These are phyloP conservation scores for Pythium guiyangense DNA, from an alignment of 352 stramenopile species.

Conservation along the genomic window DNA sequence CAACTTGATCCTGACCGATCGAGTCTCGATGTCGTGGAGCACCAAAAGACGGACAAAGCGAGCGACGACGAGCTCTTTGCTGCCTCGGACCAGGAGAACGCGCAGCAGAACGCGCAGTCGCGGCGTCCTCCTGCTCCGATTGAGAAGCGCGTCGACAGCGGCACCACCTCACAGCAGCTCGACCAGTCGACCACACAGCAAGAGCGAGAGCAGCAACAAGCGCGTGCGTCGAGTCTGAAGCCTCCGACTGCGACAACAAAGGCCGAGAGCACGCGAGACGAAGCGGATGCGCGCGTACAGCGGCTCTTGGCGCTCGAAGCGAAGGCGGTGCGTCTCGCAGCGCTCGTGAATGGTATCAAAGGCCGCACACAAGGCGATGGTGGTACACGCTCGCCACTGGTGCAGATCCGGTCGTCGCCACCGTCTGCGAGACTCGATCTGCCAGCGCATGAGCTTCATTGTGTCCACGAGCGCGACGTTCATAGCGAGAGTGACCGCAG, in stretches of 20 bases:
- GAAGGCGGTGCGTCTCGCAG: slow-evolving; percentile 7
- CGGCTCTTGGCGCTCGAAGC: slow-evolving; percentile 12
- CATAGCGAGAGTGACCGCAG: too few species aligned
- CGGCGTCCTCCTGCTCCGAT: too few species aligned
- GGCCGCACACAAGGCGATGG: background rate
- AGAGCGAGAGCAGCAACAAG: background rate
- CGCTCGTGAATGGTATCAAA: slow-evolving; percentile 10
- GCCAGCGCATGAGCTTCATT: background rate
- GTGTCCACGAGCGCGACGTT: background rate
- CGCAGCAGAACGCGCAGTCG: background rate
- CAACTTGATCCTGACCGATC: background rate
- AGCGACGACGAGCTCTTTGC: background rate
- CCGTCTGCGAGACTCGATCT: too few species aligned
- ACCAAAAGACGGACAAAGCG: background rate
- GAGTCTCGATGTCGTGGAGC: background rate
- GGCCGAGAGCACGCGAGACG: background rate
- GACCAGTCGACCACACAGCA: background rate
- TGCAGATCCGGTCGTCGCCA: background rate
- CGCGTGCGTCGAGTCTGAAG: background rate
- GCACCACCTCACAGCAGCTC: too few species aligned
- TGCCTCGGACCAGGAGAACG: slow-evolving; percentile 13
- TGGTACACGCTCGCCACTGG: background rate
- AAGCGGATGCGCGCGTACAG: background rate
- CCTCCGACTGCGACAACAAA: background rate
- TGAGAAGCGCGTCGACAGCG: too few species aligned